phyloP scores from a whole-genome alignment of 306 rosid species.

The Gastrolobium villosum region DNA sequence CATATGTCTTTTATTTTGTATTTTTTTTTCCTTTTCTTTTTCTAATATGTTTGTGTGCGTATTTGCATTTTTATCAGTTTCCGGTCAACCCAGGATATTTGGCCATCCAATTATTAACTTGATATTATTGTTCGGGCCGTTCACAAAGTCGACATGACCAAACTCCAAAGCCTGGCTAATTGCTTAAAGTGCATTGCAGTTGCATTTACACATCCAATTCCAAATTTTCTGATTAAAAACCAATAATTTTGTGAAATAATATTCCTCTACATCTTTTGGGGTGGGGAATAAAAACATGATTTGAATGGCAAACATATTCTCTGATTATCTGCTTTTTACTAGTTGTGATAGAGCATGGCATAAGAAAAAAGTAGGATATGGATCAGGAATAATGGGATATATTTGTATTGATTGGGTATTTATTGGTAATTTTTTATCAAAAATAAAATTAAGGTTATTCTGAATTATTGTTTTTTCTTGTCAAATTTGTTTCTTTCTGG shows the following conservation, averaged over 20 bases:
- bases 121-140: not conserved
- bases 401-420: slow-evolving; percentile 22
- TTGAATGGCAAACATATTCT: not conserved
- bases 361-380: slow-evolving; percentile 3
- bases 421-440: not conserved
- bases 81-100: not conserved
- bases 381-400: slow-evolving; percentile 28
- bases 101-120: slow-evolving; percentile 5
- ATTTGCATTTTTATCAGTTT: slow-evolving; percentile 6
- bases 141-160: slow-evolving; percentile 2
- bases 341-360: not conserved
- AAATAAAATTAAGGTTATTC: slow-evolving; percentile 16
- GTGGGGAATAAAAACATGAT: slow-evolving; percentile 1
- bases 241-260: slow-evolving; percentile 1
- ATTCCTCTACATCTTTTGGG: slow-evolving; percentile 21
- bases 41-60: not conserved
- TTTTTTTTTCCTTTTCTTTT: not conserved
- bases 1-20: slow-evolving; percentile 3
- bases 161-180: slow-evolving; percentile 19
- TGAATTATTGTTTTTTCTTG: slow-evolving; percentile 24
- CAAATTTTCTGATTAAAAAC: slow-evolving; percentile 18
- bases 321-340: not conserved
- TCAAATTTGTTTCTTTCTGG: slow-evolving; percentile 18
- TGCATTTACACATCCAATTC: slow-evolving; percentile 33
- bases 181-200: slow-evolving; percentile 39